Percentiles rank a stretch among this genome's conserved stretches.
Evolutionary conservation across 805 yeast species (phyloP).

Genomic region (Schwanniomyces vanrijiae): DNA sequence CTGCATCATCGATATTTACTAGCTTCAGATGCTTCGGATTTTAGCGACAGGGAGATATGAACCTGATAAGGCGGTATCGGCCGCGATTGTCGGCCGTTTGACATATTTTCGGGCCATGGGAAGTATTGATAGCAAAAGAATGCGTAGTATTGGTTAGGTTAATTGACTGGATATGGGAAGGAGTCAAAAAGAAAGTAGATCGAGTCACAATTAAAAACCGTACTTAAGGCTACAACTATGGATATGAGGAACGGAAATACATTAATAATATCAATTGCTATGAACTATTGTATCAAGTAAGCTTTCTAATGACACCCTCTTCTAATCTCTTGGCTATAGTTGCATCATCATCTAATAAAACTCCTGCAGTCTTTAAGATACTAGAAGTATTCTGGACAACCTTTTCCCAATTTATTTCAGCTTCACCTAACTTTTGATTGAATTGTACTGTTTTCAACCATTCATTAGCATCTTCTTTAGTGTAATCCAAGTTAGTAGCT

Average conservation of each 20-base stretch:
- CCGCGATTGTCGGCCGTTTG: neutral
- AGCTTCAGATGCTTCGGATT: neutral
- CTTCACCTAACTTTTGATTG: conserved; percentile 38
- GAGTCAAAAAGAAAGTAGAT: neutral
- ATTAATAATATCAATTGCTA: neutral
- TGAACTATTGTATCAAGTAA: neutral
- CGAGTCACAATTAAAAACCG: neutral
- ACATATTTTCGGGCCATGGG: neutral
- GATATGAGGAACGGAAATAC: neutral
- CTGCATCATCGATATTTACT: neutral
- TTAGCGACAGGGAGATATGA: neutral
- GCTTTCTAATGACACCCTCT: conserved; percentile 13
- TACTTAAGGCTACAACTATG: neutral
- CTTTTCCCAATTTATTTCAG: conserved; percentile 46
- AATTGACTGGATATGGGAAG: neutral
- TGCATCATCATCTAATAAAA: conserved; percentile 34
- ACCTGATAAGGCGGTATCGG: neutral
- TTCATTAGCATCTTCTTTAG: conserved; percentile 70
- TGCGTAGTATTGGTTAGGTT: neutral
- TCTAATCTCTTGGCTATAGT: conserved; percentile 27
- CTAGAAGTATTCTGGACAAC: conserved; percentile 56
- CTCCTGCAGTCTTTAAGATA: conserved; percentile 65
- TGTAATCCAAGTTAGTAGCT: conserved; percentile 67
- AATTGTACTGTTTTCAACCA: conserved; percentile 84
- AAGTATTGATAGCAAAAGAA: neutral